Base-by-base conservation (phyloP, 129 eudicot genomes). In the Centrapalus pauciflorus region DNA sequence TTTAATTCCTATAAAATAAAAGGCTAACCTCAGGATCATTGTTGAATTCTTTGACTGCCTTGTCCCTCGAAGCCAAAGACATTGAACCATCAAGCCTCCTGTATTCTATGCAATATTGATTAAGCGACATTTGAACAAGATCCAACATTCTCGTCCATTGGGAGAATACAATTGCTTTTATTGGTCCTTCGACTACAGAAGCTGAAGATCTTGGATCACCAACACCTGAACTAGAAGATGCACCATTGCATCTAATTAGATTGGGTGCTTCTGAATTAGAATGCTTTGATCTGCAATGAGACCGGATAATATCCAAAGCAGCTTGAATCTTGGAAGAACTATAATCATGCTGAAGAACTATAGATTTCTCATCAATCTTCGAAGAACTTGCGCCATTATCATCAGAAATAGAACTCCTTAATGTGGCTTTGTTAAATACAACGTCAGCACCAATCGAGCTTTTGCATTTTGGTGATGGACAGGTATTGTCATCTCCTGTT, bases 81-180 rank as follows among this genome's bases (percentile, higher is more conserved):
- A 91, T 91, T 20, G 94, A 83, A n/a, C 98, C 98, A 71, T 91
- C 98, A 73, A 87, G 98, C 71, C 98, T 88, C 77, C 96, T 74
- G 70, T 85, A 85, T 60, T 40, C 66, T 23, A 92, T 56, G 48
- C 58, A 30, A 56, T 76, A 43, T 51, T 83, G 73, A 25, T 75
- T 71, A 50, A 92, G 74, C 17, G 98, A 72, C 72, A 70, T 70
- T 73, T 92, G 89, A 50, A 92, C 69, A 70, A 92, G 84, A 69
- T 92, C 89, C 81, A 92, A 64, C 96, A 92, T 88, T 71, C 95
- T 48, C 41, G 96, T 88, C 98, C 98, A 92, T 74, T 92, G 98
- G 28, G 96, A 88, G 64, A 92, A 92, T 55, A 92, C 76, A 59
- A 92, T 92, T 52, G 98, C 90, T 73, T 88, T 88, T 70, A 75